Base-by-base conservation (phyloP, 345 rosid species). In the Dipteronia sinensis region DNA sequence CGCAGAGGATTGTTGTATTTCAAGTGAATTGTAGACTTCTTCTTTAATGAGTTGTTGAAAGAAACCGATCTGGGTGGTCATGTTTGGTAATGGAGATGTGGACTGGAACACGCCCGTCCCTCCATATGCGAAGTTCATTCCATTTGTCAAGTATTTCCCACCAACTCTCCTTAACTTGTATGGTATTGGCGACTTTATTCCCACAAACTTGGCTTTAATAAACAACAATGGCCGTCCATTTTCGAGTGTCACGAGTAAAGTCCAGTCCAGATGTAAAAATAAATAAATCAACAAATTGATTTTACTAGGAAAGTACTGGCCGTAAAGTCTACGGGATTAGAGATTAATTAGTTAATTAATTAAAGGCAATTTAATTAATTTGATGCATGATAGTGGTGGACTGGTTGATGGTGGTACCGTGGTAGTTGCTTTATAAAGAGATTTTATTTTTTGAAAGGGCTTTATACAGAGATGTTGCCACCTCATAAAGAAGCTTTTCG, bases 101-200 rank as follows among this genome's bases (percentile, higher is more conserved):
- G 95, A 90, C 34, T 88, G 82, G 53, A 95, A 90, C 58, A 93
- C 97, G 6, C 99, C 97, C 0, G 96, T 90, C 38, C 96, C 98
- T 68, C 98, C 99, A 27, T 76, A 85, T 0, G 98, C 99, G 71
- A 90, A 92, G 76, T 95, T 95, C 87, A 95, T 82, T 20, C 99
- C 98, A 42, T 72, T 63, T 46, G 71, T 75, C 73, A 87, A 19
- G 20, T 76, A 79, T 47, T 82, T 76, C 10, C 47, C 67, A 0
- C 72, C 86, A n/a, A 74, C 31, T 11, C 82, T 79, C 82, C 83
- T 84, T 86, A 79, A 84, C 78, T 72, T 86, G 86, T 86, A 95
- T 0, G 96, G 86, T 0, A 90, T 78, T 4, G 99, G 99, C 51
- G 98, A 86, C 79, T 82, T 85, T 61, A 90, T 73, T 20, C 92